Evolutionary conservation across 371 early-diverging fungal genomes (phyloP).

Genomic region (Apophysomyces sp.): DNA sequence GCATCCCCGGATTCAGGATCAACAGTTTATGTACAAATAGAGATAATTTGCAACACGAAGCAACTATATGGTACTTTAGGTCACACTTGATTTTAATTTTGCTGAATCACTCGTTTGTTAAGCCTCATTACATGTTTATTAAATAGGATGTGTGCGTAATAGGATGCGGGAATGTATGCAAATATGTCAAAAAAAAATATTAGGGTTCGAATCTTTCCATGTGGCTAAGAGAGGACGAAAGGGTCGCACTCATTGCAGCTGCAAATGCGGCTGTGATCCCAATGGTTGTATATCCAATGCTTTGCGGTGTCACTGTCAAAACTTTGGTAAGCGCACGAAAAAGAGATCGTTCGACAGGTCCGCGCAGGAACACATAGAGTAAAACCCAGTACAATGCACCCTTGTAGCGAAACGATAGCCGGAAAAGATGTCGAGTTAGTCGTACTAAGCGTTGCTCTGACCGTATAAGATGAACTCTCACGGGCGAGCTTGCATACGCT

Average conservation of each 20-base stretch:
- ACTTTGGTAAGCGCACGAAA: slow-evolving; percentile 24
- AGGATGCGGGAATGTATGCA: neutral
- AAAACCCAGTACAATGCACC: slow-evolving; percentile 44
- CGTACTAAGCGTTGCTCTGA: slow-evolving; percentile 34
- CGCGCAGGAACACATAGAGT: slow-evolving; percentile 37
- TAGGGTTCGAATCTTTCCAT: neutral
- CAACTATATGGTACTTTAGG: too few relatives aligned
- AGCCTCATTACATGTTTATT: too few relatives aligned
- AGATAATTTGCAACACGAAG: too few relatives aligned
- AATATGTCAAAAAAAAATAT: neutral
- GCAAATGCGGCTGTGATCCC: slow-evolving; percentile 42
- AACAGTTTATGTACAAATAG: too few relatives aligned
- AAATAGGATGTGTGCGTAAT: neutral
- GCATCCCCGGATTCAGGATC: too few relatives aligned
- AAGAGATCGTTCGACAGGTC: slow-evolving; percentile 37
- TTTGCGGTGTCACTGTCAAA: slow-evolving; percentile 20
- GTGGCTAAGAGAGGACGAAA: slow-evolving; percentile 28
- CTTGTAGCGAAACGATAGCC: slow-evolving; percentile 39
- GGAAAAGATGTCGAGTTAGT: slow-evolving; percentile 30
- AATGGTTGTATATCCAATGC: slow-evolving; percentile 34
- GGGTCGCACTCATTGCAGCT: slow-evolving; percentile 32
- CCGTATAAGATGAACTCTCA: slow-evolving; percentile 27
- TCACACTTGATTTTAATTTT: too few relatives aligned
- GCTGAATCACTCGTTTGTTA: too few relatives aligned
- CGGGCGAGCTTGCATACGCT: slow-evolving; percentile 31